A percentile compares a stretch with the other conserved stretches of the same genome.
Evolutionary conservation across 208 protist genomes (phyloP).

Genomic region (Leishmania braziliensis): DNA sequence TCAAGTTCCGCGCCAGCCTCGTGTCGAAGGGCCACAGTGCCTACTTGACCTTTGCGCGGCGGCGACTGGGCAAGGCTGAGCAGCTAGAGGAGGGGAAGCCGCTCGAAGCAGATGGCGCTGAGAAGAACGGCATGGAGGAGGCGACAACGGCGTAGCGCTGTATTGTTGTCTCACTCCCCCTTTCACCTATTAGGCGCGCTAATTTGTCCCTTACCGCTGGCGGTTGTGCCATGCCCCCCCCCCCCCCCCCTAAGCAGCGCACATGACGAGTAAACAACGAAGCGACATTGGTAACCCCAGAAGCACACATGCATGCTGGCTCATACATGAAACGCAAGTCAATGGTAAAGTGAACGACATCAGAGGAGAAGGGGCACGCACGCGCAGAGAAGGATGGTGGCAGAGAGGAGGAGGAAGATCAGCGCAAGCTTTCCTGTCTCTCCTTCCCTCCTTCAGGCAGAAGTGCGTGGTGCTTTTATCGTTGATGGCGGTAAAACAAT

Average conservation of each 20-base stretch:
- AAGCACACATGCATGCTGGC: neutral
- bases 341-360: neutral
- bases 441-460: neutral
- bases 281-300: neutral
- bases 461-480: neutral
- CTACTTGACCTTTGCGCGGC: slow-evolving; percentile 91
- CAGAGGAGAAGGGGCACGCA: neutral
- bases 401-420: neutral
- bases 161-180: neutral
- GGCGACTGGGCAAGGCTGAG: slow-evolving; percentile 40
- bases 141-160: neutral
- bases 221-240: neutral
- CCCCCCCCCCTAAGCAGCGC: neutral
- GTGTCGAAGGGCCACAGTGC: slow-evolving; percentile 91
- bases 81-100: slow-evolving; percentile 15
- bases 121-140: neutral
- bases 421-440: neutral
- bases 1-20: slow-evolving; percentile 57
- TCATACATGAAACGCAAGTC: no score
- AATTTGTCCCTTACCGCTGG: neutral
- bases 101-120: neutral
- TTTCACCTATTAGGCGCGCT: neutral
- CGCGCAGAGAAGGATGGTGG: neutral
- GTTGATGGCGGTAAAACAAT: neutral
- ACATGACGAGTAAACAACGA: neutral